Evolutionary conservation across 2,329 filamentous ascomycete genomes (phyloP).

Genomic region (Aspergillus oerlinghausenensis): DNA sequence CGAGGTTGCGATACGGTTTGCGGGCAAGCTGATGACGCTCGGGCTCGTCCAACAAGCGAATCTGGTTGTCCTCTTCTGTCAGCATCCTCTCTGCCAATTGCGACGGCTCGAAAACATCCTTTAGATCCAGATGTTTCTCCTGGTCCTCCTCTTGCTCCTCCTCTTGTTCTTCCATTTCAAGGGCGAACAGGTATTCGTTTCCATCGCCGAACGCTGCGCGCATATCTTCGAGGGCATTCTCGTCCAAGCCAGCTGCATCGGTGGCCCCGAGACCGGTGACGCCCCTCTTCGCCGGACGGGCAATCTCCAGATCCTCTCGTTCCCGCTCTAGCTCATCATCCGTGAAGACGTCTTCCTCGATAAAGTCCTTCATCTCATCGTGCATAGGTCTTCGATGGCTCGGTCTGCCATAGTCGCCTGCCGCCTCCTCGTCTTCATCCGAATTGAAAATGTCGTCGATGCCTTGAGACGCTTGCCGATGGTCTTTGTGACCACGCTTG

Average conservation of each 20-base stretch:
- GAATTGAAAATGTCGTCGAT: constrained; percentile 94
- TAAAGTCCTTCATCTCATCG: constrained; percentile 91
- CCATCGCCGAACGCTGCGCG: constrained; percentile 93
- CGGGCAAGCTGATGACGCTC: constrained; percentile 92
- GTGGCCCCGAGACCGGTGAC: constrained; percentile 63
- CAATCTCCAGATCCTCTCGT: constrained; percentile 83
- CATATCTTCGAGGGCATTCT: constrained; percentile 92
- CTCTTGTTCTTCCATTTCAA: constrained; percentile 82
- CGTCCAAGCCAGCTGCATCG: constrained; percentile 80
- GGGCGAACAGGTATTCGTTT: constrained; percentile 90
- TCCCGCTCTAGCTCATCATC: constrained; percentile 74
- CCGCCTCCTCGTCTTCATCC: constrained; percentile 72
- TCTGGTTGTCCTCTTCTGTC: constrained; percentile 90
- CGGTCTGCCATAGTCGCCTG: constrained; percentile 42
- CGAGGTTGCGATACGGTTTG: constrained; percentile 77
- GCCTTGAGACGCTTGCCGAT: constrained; percentile 59
- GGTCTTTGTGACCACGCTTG: constrained; percentile 78
- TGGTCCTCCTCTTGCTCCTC: constrained; percentile 71
- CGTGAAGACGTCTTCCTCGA: constrained; percentile 89
- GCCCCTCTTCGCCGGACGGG: constrained; percentile 68
- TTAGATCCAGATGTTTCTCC: constrained; percentile 82
- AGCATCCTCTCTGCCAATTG: constrained; percentile 91
- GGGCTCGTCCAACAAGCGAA: constrained; percentile 82
- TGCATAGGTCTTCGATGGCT: constrained; percentile 55
- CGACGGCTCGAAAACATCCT: constrained; percentile 96